Evolutionary conservation across 805 yeast genomes (phyloP), one percentile per base, ranked within the genome.

Genomic region (Candida qinlingensis): DNA sequence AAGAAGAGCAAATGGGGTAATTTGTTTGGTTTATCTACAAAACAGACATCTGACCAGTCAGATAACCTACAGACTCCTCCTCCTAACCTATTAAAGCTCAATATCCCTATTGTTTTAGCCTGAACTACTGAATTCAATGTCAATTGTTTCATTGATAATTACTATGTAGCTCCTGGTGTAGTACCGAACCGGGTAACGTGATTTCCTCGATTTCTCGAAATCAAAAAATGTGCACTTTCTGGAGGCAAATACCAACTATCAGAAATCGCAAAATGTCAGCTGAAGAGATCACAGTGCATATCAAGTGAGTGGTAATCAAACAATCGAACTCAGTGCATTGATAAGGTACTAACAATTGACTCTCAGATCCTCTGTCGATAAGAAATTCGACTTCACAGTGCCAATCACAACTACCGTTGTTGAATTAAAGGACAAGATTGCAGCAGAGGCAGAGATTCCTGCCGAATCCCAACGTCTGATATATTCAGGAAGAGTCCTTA

Each of bases 401-500:
- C 71, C 76, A 19, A 65, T 80, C 0, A 55, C 75, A 12, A 64
- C 74, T 41, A 80, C 91, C 2, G 81, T 92, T 34, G 69, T 72
- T 26, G 86, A 83, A 52, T 74, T 92, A 55, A 92, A 92, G 67
- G 75, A 74, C 36, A 72, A 72, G 55, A 73, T 92, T 45, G 82
- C 82, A 28, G 70, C 72, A 25, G 76, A 73, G 50, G 68, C 90
- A 6, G 83, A 79, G 26, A 73, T 90, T 40, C 84, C 96, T 5
- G 81, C 79, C 1, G 85, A 76, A n/a, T 79, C 85, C 52, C 98
- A 91, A 69, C 77, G 98, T 50, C 75, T 92, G 63, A 91, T 92
- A 61, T 92, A 87, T 70, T 87, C 97, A 3, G 99, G 99, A 38
- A 85, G 92, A 57, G 96, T 94, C 34, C 76, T 92, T 62, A 91